These are phyloP conservation scores for Zoysia pacifica DNA, from an alignment of 176 grass and related monocot species.

Conservation along the genomic window DNA sequence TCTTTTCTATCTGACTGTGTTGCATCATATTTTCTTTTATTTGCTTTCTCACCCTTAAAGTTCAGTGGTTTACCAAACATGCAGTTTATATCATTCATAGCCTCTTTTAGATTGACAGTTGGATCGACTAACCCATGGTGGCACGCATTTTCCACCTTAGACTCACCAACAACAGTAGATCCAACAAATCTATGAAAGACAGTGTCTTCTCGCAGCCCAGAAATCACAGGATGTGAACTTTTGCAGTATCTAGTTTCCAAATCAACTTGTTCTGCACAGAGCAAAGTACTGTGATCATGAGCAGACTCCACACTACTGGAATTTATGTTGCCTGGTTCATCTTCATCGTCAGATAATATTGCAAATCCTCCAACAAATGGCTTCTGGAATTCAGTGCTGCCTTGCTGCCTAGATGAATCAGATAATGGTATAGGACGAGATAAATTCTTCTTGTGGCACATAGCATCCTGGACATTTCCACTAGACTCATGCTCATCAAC, in stretches of 20 bases:
- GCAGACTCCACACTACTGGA: conserved; percentile 23
- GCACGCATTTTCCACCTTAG: conserved; percentile 88
- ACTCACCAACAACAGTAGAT: conserved; percentile 67
- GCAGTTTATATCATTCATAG: conserved; percentile 88
- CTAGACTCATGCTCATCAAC: conserved; percentile 59
- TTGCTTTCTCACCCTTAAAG: conserved; percentile 58
- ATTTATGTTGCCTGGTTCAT: conserved; percentile 2
- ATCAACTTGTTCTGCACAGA: conserved; percentile 26
- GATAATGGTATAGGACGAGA: conserved; percentile 16
- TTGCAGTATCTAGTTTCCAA: conserved; percentile 18
- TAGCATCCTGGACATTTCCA: conserved; percentile 24
- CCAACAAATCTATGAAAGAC: conserved; percentile 85
- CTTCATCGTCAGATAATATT: conserved; percentile 76
- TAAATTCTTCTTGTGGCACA: conserved; percentile 28
- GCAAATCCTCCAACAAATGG: conserved; percentile 66
- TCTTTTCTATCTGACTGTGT: conserved; percentile 41
- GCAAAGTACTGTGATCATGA: conserved; percentile 16
- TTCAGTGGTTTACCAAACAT: conserved; percentile 90
- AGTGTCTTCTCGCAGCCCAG: conserved; percentile 62
- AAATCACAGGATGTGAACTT: conserved; percentile 36
- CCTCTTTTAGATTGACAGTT: conserved; percentile 85
- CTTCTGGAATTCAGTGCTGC: conserved; percentile 37
- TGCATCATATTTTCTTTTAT: conserved; percentile 39
- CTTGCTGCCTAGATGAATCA: conserved; percentile 40
- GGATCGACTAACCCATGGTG: conserved; percentile 88